Evolutionary conservation across 2,329 filamentous ascomycete genomes (phyloP), one percentile per base, ranked within the genome.

Genomic region (Graphilbum sp.): DNA sequence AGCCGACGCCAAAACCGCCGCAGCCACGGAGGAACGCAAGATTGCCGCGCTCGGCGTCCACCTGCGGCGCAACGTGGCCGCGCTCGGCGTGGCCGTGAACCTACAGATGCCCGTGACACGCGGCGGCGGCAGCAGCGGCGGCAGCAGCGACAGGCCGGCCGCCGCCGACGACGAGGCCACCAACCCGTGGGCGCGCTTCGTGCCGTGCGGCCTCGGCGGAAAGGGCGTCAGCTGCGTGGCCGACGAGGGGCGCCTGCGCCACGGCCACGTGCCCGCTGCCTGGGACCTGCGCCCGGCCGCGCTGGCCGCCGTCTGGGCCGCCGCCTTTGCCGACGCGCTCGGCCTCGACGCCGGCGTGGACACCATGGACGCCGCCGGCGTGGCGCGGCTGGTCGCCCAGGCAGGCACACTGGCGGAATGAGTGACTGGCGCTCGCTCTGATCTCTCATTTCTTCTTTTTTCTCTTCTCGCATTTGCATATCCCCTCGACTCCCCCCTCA

Each of bases 11-110:
- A n/a, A n/a, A n/a, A n/a, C n/a, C 9, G 29, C 19, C 15, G 21
- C 19, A 11, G 30, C 11, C 5, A 18, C 15, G 13, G 50, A 52
- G 0, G 59, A 66, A 41, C 64, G 68, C 49, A 98, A 96, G 63
- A 86, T 98, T 47, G 84, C 85, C 1, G 86, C 87, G 0, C 63
- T 96, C 32, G 90, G 90, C 1, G 84, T 98, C n/a, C 87, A 96
- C 60, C 69, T 95, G 45, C 66, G 86, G 13, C 66, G 88, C 34
- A 77, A 92, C 56, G 69, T 96, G 29, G 86, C 78, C 19, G 83
- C 79, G 43, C 80, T 92, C 55, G 90, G 90, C 7, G 67, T 93
- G 25, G 87, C 83, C 3, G 54, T 95, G 54, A 84, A 93, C 64
- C 59, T 85, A n/a, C 59, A 62, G 46, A 73, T 78, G 40, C 72